Evolutionary conservation across 495 filamentous ascomycete genomes (phyloP).

Genomic region (Aspergillus avenaceus): DNA sequence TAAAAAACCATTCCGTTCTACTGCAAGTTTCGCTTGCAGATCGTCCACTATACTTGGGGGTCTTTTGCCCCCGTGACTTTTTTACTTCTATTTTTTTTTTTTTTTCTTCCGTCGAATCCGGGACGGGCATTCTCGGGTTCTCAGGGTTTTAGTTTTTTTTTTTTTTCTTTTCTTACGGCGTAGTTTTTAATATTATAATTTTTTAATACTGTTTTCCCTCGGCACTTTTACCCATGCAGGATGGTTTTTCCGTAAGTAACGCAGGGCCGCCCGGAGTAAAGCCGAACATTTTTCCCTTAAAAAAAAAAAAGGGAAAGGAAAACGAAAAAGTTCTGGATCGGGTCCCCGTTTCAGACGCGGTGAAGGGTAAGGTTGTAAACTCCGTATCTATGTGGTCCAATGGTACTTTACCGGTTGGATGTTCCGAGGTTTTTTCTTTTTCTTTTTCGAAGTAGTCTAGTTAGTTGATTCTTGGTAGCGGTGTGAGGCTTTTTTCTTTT

Average conservation of each 20-base stretch:
- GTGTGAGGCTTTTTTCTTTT: no score
- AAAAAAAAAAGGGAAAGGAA: not conserved
- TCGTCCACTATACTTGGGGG: slow-evolving; percentile 5
- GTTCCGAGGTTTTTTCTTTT: no score
- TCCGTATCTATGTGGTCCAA: no score
- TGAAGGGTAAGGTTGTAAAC: no score
- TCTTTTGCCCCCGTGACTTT: not conserved
- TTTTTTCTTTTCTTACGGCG: no score
- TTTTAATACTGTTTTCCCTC: slow-evolving; percentile 11
- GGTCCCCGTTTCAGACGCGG: not conserved
- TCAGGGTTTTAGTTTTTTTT: not conserved
- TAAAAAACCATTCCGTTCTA: slow-evolving; percentile 1
- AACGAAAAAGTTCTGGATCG: not conserved
- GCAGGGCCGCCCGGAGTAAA: slow-evolving; percentile 18
- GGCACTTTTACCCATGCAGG: slow-evolving; percentile 13
- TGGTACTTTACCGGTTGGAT: no score
- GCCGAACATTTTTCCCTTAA: no score
- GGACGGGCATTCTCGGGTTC: slow-evolving; percentile 1
- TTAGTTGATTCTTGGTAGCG: no score
- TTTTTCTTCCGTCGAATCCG: slow-evolving; percentile 15
- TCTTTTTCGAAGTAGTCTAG: no score
- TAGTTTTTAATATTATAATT: no score
- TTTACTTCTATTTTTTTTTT: not conserved
- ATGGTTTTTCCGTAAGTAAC: slow-evolving; percentile 22
- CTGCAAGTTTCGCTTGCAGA: slow-evolving; percentile 20